phyloP scores from a whole-genome alignment of 306 rosid species.

The Rosa persica region DNA sequence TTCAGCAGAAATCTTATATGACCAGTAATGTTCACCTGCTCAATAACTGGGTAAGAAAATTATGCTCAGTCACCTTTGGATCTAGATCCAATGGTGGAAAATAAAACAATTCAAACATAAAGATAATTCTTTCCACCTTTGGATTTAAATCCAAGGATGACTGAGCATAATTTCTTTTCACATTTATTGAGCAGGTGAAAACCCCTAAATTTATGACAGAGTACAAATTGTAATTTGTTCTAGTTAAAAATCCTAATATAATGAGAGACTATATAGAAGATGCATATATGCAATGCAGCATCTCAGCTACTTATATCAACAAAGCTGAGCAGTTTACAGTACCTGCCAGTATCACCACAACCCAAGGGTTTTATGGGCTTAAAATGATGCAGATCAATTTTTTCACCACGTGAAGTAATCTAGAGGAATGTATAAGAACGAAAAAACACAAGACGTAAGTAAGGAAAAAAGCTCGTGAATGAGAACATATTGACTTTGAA shows the following conservation, averaged over 20 bases:
- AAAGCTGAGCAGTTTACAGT: constrained; percentile 12
- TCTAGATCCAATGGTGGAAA: too few species aligned
- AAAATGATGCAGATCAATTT: constrained; percentile 78
- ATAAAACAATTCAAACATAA: too few species aligned
- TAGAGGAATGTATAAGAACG: constrained; percentile 24
- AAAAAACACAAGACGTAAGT: constrained; percentile 1
- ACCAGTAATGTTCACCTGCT: too few species aligned
- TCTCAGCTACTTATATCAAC: not conserved
- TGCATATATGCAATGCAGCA: not conserved
- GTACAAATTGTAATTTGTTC: not conserved
- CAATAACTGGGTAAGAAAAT: too few species aligned
- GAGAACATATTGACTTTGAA: constrained; percentile 1
- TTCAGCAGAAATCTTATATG: not conserved
- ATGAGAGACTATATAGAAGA: not conserved
- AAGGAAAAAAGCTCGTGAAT: constrained; percentile 7
- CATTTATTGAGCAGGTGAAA: too few species aligned
- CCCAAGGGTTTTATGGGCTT: constrained; percentile 84
- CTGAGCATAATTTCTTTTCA: too few species aligned
- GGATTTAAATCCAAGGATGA: not conserved
- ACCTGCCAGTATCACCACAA: constrained; percentile 98
- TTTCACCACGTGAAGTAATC: constrained; percentile 63
- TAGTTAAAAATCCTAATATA: not conserved
- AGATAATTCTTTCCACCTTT: not conserved
- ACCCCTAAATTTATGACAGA: not conserved
- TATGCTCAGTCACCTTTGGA: too few species aligned